Conservation (phyloP, 2,329 filamentous ascomycete species). For the Fusarium bactridioides region DNA sequence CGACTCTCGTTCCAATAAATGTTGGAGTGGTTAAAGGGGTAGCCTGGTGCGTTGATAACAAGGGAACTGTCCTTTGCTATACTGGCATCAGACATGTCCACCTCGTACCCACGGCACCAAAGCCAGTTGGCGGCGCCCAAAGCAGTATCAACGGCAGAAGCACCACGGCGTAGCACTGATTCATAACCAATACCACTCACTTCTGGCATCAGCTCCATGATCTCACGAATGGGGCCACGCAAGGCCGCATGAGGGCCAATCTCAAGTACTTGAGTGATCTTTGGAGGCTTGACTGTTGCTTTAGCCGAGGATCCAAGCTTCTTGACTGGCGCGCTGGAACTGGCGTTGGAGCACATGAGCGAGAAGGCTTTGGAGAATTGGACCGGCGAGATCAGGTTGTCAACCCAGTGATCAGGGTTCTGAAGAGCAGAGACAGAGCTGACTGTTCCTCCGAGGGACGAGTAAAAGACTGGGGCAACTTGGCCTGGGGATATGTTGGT, state of each 20-base stretch:
- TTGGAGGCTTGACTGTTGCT: background rate
- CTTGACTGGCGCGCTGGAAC: background rate
- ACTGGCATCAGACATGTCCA: conserved; percentile 13
- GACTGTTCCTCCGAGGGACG: conserved; percentile 5
- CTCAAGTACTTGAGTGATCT: conserved; percentile 28
- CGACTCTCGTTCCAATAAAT: conserved; percentile 49
- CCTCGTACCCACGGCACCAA: conserved; percentile 10
- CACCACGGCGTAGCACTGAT: conserved; percentile 28
- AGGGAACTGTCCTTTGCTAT: conserved; percentile 21
- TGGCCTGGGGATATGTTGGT: background rate
- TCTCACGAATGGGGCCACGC: conserved; percentile 37
- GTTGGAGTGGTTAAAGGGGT: conserved; percentile 41
- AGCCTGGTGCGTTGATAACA: conserved; percentile 50
- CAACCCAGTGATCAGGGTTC: conserved; percentile 55
- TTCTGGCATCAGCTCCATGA: conserved; percentile 8
- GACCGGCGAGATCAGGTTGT: conserved; percentile 51
- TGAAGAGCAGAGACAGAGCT: conserved; percentile 42
- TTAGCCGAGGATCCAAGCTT: background rate
- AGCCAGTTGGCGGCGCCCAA: conserved; percentile 26
- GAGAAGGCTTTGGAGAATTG: conserved; percentile 49
- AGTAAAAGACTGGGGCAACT: conserved; percentile 1
- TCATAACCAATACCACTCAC: conserved; percentile 1
- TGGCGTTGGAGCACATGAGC: background rate
- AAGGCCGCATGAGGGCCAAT: conserved; percentile 42
- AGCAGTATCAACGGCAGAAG: conserved; percentile 4